phyloP scores from a whole-genome alignment of 148 eudicot species.

The Rhododendron vialii region DNA sequence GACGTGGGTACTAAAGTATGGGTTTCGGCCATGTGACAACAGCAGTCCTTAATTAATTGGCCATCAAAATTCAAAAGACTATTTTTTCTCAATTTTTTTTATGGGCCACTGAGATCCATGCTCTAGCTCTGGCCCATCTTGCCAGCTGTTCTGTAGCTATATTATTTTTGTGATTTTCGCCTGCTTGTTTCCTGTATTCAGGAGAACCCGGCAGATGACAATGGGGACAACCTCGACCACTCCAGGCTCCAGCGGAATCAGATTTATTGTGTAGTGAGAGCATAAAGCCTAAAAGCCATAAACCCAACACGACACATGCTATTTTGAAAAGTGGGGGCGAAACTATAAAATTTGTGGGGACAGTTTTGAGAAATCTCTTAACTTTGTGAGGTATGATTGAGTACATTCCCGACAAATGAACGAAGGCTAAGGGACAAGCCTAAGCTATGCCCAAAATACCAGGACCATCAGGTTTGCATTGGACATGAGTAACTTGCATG shows the following conservation, averaged over 20 bases:
- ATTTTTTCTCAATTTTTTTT: background rate
- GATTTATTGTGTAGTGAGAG: background rate
- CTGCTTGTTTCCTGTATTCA: background rate
- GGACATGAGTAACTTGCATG: background rate
- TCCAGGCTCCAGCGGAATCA: background rate
- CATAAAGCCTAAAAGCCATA: background rate
- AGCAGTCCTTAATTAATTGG: background rate
- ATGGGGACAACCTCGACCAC: background rate
- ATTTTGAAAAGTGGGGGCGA: background rate
- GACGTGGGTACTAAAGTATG: background rate
- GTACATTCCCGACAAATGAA: background rate
- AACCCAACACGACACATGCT: background rate
- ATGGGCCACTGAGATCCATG: background rate
- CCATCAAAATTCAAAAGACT: background rate
- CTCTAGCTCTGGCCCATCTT: background rate
- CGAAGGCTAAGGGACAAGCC: no score
- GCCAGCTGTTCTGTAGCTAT: background rate
- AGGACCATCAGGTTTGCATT: background rate
- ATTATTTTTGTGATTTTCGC: background rate
- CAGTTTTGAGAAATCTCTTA: background rate
- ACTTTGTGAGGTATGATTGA: background rate
- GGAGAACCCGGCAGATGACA: no score
- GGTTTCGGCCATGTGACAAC: background rate
- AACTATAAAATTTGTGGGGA: background rate
- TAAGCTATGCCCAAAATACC: background rate